A percentile compares a stretch with the other conserved stretches of the same genome.
Conservation (phyloP, 108 stramenopile species). For the Skeletonema menzelii region DNA sequence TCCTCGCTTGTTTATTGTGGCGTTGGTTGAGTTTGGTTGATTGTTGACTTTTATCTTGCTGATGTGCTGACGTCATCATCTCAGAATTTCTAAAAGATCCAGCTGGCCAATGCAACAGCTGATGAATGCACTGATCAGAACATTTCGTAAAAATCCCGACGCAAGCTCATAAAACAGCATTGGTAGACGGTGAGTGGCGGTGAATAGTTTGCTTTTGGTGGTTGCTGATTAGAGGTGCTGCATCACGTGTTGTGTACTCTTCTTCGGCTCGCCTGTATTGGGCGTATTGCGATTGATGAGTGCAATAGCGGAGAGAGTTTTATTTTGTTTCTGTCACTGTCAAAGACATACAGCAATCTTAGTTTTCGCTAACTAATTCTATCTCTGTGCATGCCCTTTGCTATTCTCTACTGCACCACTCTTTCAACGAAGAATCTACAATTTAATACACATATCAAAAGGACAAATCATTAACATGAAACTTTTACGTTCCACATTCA, state of each 20-base stretch:
- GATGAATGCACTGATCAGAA: neutral
- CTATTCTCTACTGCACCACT: neutral
- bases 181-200: neutral
- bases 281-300: neutral
- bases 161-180: neutral
- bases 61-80: neutral
- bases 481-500: conserved; percentile 1
- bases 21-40: too few species aligned
- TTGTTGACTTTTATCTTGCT: too few species aligned
- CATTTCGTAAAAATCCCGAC: neutral
- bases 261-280: neutral
- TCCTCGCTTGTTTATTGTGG: too few species aligned
- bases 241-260: neutral
- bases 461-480: neutral
- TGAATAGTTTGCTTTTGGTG: neutral
- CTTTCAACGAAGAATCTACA: neutral
- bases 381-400: too few species aligned
- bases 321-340: too few species aligned
- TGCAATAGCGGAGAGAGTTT: too few species aligned
- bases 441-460: neutral
- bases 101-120: neutral
- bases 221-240: neutral
- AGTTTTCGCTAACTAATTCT: too few species aligned
- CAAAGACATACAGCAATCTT: too few species aligned
- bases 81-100: neutral